Conservation (phyloP, 1,139 yeast species). For the Wickerhamomyces sp. region DNA sequence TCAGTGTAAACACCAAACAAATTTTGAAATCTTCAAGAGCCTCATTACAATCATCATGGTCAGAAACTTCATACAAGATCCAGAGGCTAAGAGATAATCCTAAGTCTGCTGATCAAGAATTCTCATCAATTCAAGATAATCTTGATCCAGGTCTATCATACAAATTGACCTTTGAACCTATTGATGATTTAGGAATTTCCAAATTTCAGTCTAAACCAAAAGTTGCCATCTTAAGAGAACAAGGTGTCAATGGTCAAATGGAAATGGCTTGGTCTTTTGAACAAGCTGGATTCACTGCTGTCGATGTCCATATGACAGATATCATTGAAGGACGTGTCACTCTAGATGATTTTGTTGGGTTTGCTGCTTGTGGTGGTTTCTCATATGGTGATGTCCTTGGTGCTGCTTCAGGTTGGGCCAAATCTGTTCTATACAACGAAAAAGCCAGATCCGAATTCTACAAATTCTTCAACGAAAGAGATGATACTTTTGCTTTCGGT, state of each 20-base stretch:
- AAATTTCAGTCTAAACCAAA: conserved; percentile 54
- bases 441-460: conserved; percentile 71
- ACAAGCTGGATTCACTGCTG: conserved; percentile 88
- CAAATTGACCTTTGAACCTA: conserved; percentile 64
- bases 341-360: conserved; percentile 80
- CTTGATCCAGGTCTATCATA: conserved; percentile 86
- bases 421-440: conserved; percentile 86
- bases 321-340: conserved; percentile 66
- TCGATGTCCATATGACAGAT: conserved; percentile 97
- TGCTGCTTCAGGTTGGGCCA: conserved; percentile 99
- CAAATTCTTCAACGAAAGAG: conserved; percentile 77
- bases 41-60: conserved; percentile 77
- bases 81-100: conserved; percentile 96
- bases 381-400: conserved; percentile 99
- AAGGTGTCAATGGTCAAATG: conserved; percentile 97
- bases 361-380: conserved; percentile 99
- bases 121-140: conserved; percentile 66
- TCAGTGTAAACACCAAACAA: conserved; percentile 41
- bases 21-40: conserved; percentile 58
- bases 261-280: conserved; percentile 98
- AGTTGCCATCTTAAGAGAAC: conserved; percentile 96
- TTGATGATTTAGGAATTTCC: conserved; percentile 36
- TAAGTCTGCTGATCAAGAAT: conserved; percentile 82
- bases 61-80: conserved; percentile 82
- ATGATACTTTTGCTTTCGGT: conserved; percentile 96